Evolutionary conservation across 2,329 filamentous ascomycete genomes (phyloP).

Genomic region (Aspergillus pseudoterreus): DNA sequence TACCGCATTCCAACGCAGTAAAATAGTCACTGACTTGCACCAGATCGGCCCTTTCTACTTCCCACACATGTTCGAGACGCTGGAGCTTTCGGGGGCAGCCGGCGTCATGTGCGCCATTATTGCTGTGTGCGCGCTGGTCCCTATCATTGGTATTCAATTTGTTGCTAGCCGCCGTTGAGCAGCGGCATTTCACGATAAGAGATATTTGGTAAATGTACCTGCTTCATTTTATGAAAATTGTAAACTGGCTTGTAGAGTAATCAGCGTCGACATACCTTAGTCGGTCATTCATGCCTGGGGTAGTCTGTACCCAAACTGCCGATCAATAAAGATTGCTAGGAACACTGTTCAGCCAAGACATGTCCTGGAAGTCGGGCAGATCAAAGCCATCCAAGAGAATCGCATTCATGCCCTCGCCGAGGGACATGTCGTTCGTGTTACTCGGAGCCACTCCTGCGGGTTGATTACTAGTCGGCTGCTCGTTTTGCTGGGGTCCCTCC

Average conservation of each 20-base stretch:
- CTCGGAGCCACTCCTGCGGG: neutral
- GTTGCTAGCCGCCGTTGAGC: constrained; percentile 8
- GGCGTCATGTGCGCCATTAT: constrained; percentile 38
- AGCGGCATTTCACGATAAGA: neutral
- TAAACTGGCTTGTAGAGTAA: neutral
- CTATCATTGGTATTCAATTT: constrained; percentile 30
- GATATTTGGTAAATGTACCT: neutral
- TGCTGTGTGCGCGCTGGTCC: constrained; percentile 27
- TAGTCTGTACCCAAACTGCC: neutral
- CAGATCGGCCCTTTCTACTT: constrained; percentile 31
- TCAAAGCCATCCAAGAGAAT: constrained; percentile 24
- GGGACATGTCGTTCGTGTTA: constrained; percentile 19
- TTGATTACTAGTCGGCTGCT: constrained; percentile 2
- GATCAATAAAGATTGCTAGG: constrained; percentile 26
- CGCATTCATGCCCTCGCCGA: constrained; percentile 25
- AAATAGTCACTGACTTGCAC: neutral
- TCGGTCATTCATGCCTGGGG: no score
- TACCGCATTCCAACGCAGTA: no score
- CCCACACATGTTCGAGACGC: constrained; percentile 36
- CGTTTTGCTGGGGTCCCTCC: constrained; percentile 9
- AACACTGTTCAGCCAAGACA: constrained; percentile 33
- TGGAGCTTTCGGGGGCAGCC: constrained; percentile 31
- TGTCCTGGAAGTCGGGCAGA: constrained; percentile 29
- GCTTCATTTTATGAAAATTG: neutral
- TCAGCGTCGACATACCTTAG: neutral